Conservation (phyloP, 225 moss, liverwort and hornwort species). For the Polytrichum formosum region DNA sequence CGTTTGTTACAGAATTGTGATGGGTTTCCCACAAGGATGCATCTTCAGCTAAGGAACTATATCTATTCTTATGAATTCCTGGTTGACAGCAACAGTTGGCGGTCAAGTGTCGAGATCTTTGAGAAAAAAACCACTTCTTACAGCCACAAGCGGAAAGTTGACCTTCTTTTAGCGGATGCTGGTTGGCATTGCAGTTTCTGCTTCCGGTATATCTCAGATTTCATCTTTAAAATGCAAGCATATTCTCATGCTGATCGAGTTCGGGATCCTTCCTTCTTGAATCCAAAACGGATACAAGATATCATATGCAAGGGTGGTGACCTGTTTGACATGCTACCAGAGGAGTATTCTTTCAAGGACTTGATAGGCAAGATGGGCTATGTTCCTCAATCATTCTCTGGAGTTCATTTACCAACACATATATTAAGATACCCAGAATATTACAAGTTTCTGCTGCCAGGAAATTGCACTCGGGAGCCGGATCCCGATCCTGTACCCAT, state of each 20-base stretch:
- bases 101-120: conserved; percentile 55
- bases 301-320: conserved; percentile 64
- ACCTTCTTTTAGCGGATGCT: conserved; percentile 68
- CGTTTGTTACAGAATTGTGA: conserved; percentile 68
- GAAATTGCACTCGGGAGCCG: conserved; percentile 58
- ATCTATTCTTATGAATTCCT: conserved; percentile 76
- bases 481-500: conserved; percentile 11
- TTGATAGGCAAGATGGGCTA: conserved; percentile 68
- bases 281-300: conserved; percentile 48
- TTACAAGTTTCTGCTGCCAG: conserved; percentile 54
- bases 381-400: conserved; percentile 53
- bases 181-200: conserved; percentile 95
- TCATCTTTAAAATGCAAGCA: conserved; percentile 73
- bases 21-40: conserved; percentile 58
- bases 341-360: conserved; percentile 59
- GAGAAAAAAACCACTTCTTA: conserved; percentile 28
- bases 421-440: conserved; percentile 37
- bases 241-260: conserved; percentile 85
- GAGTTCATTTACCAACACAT: conserved; percentile 62
- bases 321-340: conserved; percentile 79
- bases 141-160: conserved; percentile 45
- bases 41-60: conserved; percentile 70
- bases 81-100: conserved; percentile 62
- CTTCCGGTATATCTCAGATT: conserved; percentile 61
- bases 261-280: conserved; percentile 48